Percentiles rank a stretch among this genome's conserved stretches.
These are phyloP conservation scores for Seminavis robusta DNA, from an alignment of 108 stramenopile species.

Conservation along the genomic window DNA sequence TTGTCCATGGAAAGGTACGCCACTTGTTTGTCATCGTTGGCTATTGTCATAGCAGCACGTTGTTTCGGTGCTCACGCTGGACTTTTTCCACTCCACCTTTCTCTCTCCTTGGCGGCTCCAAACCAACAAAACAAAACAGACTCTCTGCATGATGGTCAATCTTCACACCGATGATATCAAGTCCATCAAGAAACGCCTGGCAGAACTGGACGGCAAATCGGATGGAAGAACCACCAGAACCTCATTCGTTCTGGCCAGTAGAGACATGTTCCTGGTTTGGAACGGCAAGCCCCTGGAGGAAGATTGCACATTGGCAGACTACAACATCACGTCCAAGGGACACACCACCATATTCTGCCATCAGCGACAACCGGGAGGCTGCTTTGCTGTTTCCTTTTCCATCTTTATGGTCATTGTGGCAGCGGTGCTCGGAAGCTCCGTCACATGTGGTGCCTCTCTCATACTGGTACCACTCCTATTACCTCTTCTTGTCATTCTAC, in stretches of 20 bases:
- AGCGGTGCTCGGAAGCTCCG: slow-evolving; percentile 19
- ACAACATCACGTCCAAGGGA: background rate
- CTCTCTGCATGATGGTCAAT: background rate
- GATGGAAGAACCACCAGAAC: background rate
- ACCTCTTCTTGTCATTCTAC: slow-evolving; percentile 52
- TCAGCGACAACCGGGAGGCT: slow-evolving; percentile 36
- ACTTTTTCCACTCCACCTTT: no score
- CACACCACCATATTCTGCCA: slow-evolving; percentile 30
- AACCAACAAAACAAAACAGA: background rate
- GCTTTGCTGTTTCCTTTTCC: slow-evolving; percentile 44
- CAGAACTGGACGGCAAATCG: background rate
- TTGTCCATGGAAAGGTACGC: slow-evolving; percentile 2
- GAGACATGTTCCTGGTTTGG: background rate
- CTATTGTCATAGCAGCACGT: background rate
- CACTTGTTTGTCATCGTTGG: background rate
- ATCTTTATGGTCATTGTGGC: slow-evolving; percentile 34
- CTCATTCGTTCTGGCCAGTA: background rate
- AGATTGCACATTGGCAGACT: background rate
- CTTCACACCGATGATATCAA: background rate
- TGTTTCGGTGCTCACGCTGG: no score
- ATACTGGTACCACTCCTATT: slow-evolving; percentile 40
- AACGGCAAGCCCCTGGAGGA: slow-evolving; percentile 7
- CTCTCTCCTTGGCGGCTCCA: no score
- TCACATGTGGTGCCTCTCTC: slow-evolving; percentile 41
- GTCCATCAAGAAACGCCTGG: slow-evolving; percentile 2